Conservation (phyloP, 1,284 basidiomycete genomes). For the Tremellales sp. region DNA sequence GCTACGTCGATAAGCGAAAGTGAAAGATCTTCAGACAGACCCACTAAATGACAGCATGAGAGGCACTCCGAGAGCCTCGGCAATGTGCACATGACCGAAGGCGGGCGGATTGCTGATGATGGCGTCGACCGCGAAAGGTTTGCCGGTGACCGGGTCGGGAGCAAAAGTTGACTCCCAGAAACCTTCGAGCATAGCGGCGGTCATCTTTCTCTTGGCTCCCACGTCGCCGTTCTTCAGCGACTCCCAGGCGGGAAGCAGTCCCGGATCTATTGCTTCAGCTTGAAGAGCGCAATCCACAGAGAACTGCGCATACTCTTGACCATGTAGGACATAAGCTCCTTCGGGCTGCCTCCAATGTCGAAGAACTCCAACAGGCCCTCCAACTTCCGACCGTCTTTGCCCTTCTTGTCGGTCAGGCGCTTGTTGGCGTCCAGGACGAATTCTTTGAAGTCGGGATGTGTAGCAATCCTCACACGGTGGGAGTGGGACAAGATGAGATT, state of each 20-base stretch:
- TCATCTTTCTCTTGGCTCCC: conserved; percentile 39
- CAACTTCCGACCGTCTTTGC: conserved; percentile 49
- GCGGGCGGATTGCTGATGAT: conserved; percentile 64
- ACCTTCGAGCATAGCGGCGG: conserved; percentile 55
- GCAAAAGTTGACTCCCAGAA: conserved; percentile 58
- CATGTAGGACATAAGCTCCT: conserved; percentile 47
- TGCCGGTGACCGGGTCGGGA: conserved; percentile 51
- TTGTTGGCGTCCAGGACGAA: conserved; percentile 55
- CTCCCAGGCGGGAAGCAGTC: conserved; percentile 35
- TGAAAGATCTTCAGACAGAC: conserved; percentile 29
- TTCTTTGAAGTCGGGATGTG: conserved; percentile 60
- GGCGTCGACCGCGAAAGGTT: conserved; percentile 58
- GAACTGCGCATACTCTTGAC: conserved; percentile 31
- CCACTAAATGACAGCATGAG: conserved; percentile 58
- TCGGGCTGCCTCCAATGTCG: conserved; percentile 43
- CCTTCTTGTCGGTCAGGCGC: conserved; percentile 54
- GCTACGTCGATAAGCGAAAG: neutral
- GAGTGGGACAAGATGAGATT: conserved; percentile 54
- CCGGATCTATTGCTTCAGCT: conserved; percentile 33
- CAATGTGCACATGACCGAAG: conserved; percentile 62
- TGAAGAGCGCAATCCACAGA: neutral
- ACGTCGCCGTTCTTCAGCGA: conserved; percentile 40
- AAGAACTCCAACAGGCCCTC: conserved; percentile 39
- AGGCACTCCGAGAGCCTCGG: conserved; percentile 62
- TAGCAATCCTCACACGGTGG: conserved; percentile 63